Evolutionary conservation across 225 moss, liverwort and hornwort species (phyloP), one percentile per base, ranked within the genome.

Genomic region (Sphagnum tenellum): DNA sequence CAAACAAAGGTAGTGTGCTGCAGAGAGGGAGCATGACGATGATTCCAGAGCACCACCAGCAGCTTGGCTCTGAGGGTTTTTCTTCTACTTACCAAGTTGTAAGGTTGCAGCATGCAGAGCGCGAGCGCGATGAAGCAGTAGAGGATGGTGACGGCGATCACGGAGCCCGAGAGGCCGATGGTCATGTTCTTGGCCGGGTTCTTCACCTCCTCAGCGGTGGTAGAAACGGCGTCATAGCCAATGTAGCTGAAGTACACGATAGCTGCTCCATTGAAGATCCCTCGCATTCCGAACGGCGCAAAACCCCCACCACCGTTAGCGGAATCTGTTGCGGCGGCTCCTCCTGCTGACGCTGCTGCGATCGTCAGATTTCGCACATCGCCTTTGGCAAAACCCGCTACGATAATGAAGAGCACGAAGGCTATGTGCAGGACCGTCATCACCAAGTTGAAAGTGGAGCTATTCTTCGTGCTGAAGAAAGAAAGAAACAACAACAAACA

Each of bases 211-310:
- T 89, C 89, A 4, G 89, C 89, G 5, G 84, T 82, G 2, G 89
- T 89, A 0, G 89, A 82, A 50, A 89, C 87, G 11, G 89, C 75
- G 54, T 89, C 89, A 4, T 83, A 89, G 12, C 89, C 89, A 56
- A 89, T 82, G 60, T 89, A 89, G 56, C 84, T 84, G 78, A 89
- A 89, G 53, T 85, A 89, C 7, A 89, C 84, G 3, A 89, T 80
- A 4, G 87, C 82, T 48, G 89, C 89, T 49, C 82, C 89, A 14
- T 82, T 82, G 51, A 89, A 85, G 11, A 87, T 67, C 8, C 95
- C 95, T 64, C 77, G 60, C 8, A 79, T 49, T 47, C 92, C 95
- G 69, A 85, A 78, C n/a, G 95, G 95, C 10, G 74, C 76, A 69
- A 96, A 88, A 7, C 95, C 92, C 8, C 86, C 29, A 1, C 29